Evolutionary conservation across 805 yeast genomes (phyloP).

Genomic region (Zygotorulaspora florentina): DNA sequence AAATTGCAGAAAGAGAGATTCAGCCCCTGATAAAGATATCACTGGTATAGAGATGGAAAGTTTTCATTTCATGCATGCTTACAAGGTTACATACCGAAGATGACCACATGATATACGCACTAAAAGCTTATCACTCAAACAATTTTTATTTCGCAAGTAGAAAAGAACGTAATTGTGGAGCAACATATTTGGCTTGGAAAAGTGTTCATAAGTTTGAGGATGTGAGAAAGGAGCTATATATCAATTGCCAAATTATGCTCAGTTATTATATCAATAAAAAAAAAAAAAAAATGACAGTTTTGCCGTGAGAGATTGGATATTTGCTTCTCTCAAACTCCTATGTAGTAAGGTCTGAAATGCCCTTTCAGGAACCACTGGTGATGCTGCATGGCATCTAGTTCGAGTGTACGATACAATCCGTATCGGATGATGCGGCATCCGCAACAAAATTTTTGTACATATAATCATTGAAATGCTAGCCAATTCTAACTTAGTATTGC

Average conservation of each 20-base stretch:
- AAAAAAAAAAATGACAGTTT: too few species aligned
- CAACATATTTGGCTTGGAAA: constrained; percentile 21
- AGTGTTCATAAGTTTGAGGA: constrained; percentile 12
- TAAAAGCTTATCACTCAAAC: constrained; percentile 13
- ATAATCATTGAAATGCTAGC: constrained; percentile 5
- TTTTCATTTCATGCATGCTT: constrained; percentile 11
- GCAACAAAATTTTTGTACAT: not conserved
- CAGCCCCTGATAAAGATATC: constrained; percentile 8
- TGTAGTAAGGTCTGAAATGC: constrained; percentile 16
- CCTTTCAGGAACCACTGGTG: constrained; percentile 11
- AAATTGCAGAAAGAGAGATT: constrained; percentile 9
- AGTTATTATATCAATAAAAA: constrained; percentile 7
- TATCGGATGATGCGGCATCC: constrained; percentile 10
- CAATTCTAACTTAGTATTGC: constrained; percentile 7
- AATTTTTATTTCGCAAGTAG: constrained; percentile 18
- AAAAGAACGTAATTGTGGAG: constrained; percentile 19
- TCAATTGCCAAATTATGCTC: constrained; percentile 13
- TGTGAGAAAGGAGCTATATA: constrained; percentile 16
- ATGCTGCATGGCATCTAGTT: constrained; percentile 12
- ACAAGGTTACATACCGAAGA: constrained; percentile 13
- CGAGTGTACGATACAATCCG: constrained; percentile 11
- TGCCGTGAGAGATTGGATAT: constrained; percentile 21
- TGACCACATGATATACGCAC: constrained; percentile 12
- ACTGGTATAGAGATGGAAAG: constrained; percentile 8
- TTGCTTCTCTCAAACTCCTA: constrained; percentile 17